A percentile compares a stretch with the other conserved stretches of the same genome.
These are phyloP conservation scores for Seiridium cupressi DNA, from an alignment of 2,329 filamentous ascomycete species.

Conservation along the genomic window DNA sequence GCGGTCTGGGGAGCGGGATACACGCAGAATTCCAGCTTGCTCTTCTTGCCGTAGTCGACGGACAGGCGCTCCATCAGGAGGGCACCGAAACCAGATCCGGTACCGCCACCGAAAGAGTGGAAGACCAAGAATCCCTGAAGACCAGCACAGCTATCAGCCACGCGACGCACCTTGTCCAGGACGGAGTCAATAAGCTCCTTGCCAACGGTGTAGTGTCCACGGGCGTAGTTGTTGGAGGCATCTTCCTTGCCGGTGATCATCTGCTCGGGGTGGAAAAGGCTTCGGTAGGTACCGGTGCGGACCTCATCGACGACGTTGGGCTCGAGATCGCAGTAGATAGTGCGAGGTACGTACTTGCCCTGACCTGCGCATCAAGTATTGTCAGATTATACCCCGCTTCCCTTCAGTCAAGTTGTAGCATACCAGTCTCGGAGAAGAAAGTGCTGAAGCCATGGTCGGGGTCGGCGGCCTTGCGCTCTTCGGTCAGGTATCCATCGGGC, in stretches of 20 bases:
- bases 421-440: constrained; percentile 99
- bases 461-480: constrained; percentile 91
- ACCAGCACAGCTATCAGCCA: constrained; percentile 96
- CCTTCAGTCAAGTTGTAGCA: constrained; percentile 15
- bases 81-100: constrained; percentile 96
- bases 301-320: constrained; percentile 99
- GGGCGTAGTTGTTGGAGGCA: constrained; percentile 99
- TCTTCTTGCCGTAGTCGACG: constrained; percentile 99
- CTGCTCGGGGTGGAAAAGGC: constrained; percentile 97
- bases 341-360: constrained; percentile 98
- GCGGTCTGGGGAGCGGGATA: constrained; percentile 97
- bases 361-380: constrained; percentile 60
- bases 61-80: constrained; percentile 98
- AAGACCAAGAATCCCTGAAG: constrained; percentile 99
- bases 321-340: constrained; percentile 99
- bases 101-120: constrained; percentile 99
- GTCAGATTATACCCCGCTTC: neutral
- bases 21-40: constrained; percentile 99
- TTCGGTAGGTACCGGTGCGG: constrained; percentile 93
- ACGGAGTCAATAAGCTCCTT: constrained; percentile 99
- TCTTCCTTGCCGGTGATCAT: constrained; percentile 99
- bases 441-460: constrained; percentile 99
- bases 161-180: constrained; percentile 94
- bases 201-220: constrained; percentile 98
- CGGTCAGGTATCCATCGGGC: constrained; percentile 98